Conservation (phyloP, 1,139 yeast genomes). For the Tardiomyces depauwii region DNA sequence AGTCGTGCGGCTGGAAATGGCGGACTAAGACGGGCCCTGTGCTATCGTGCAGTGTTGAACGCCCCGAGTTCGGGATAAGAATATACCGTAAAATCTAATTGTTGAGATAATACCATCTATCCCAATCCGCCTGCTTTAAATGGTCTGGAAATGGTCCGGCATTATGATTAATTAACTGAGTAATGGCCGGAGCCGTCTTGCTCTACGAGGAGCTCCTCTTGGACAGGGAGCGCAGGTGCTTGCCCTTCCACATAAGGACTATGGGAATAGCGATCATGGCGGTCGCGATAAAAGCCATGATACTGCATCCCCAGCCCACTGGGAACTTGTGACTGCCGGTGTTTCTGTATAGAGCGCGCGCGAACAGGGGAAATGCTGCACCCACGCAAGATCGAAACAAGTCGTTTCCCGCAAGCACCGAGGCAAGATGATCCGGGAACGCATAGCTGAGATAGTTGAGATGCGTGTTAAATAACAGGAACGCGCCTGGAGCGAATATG, state of each 20-base stretch:
- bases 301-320: conserved; percentile 53
- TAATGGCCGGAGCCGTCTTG: too few relatives aligned
- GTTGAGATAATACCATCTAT: too few relatives aligned
- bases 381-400: conserved; percentile 43
- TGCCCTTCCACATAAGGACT: conserved; percentile 28
- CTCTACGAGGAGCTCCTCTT: neutral
- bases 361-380: conserved; percentile 54
- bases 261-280: conserved; percentile 59
- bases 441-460: conserved; percentile 61
- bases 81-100: too few relatives aligned
- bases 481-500: conserved; percentile 45
- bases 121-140: too few relatives aligned
- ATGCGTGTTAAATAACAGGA: conserved; percentile 50
- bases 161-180: too few relatives aligned
- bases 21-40: too few relatives aligned
- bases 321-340: conserved; percentile 20
- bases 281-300: conserved; percentile 55
- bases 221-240: neutral
- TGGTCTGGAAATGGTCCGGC: too few relatives aligned
- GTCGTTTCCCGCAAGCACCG: conserved; percentile 49
- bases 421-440: conserved; percentile 60
- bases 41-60: too few relatives aligned
- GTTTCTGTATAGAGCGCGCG: conserved; percentile 38
- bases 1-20: too few relatives aligned
- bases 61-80: too few relatives aligned